Percentiles rank a stretch among this genome's conserved stretches.
Evolutionary conservation across 257 asterid species (phyloP).

Genomic region (Verbascum thapsus): DNA sequence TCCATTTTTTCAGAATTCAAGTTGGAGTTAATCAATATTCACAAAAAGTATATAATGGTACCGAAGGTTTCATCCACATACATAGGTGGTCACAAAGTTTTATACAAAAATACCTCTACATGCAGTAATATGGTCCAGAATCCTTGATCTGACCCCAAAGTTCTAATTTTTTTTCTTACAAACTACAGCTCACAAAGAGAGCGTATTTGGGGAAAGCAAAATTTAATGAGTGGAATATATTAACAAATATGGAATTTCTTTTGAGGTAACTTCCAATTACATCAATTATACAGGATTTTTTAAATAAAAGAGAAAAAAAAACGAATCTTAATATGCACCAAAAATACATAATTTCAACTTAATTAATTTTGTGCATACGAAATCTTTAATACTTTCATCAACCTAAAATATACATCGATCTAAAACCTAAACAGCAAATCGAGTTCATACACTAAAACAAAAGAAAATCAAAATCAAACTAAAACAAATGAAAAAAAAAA

Average conservation of each 20-base stretch:
- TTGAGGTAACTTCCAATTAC: slow-evolving; percentile 13
- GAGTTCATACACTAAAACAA: slow-evolving; percentile 4
- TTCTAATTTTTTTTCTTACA: neutral
- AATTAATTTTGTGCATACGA: neutral
- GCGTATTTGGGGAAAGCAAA: neutral
- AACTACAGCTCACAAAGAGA: neutral
- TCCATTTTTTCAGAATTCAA: neutral
- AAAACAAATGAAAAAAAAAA: too few species aligned
- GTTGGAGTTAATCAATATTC: neutral
- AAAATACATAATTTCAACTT: neutral
- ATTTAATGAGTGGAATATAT: slow-evolving; percentile 10
- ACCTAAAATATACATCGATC: neutral
- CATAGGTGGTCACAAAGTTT: neutral
- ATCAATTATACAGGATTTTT: slow-evolving; percentile 7
- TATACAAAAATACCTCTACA: neutral
- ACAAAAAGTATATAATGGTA: neutral
- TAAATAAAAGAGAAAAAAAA: too few species aligned
- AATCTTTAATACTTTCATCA: slow-evolving; percentile 19
- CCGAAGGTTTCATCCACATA: neutral
- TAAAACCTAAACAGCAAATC: slow-evolving; percentile 5
- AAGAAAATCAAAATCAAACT: too few species aligned
- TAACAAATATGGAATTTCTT: slow-evolving; percentile 21
- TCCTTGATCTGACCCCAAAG: neutral
- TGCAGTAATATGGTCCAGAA: neutral
- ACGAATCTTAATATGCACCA: slow-evolving; percentile 21